Conservation (phyloP, 352 stramenopile species). For the Phytophthora cryptogea region DNA sequence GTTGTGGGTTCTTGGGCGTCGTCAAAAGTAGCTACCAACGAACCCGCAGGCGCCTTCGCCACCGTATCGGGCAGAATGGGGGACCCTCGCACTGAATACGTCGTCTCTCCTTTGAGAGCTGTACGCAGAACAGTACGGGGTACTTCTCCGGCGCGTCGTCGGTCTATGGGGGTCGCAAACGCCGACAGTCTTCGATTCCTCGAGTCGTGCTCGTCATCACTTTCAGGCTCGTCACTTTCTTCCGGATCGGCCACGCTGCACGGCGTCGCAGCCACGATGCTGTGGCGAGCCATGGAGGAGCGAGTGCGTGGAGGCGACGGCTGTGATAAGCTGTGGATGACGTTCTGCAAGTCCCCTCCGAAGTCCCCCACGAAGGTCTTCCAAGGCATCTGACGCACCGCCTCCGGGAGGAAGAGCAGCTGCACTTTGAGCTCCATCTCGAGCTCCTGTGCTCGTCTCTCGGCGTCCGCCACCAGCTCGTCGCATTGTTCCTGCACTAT, state of each 20-base stretch:
- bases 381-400: conserved; percentile 78
- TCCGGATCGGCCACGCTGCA: conserved; percentile 30
- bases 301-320: conserved; percentile 14
- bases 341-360: conserved; percentile 70
- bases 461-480: conserved; percentile 52
- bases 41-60: conserved; percentile 53
- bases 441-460: conserved; percentile 65
- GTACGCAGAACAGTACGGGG: conserved; percentile 61
- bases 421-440: conserved; percentile 81
- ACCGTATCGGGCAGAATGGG: conserved; percentile 65
- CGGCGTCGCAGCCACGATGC: conserved; percentile 49
- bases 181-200: conserved; percentile 31
- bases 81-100: conserved; percentile 71
- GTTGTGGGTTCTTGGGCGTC: conserved; percentile 45
- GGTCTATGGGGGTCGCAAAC: conserved; percentile 49
- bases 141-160: conserved; percentile 12
- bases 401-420: conserved; percentile 72
- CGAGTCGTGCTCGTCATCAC: conserved; percentile 8
- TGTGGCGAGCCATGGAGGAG: conserved; percentile 26
- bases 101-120: conserved; percentile 72
- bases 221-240: conserved; percentile 18
- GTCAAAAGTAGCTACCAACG: conserved; percentile 70
- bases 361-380: conserved; percentile 85
- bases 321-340: conserved; percentile 63
- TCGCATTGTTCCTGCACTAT: conserved; percentile 73